phyloP scores from a whole-genome alignment of 2,329 filamentous ascomycete genomes.

The Aureobasidium sp. region DNA sequence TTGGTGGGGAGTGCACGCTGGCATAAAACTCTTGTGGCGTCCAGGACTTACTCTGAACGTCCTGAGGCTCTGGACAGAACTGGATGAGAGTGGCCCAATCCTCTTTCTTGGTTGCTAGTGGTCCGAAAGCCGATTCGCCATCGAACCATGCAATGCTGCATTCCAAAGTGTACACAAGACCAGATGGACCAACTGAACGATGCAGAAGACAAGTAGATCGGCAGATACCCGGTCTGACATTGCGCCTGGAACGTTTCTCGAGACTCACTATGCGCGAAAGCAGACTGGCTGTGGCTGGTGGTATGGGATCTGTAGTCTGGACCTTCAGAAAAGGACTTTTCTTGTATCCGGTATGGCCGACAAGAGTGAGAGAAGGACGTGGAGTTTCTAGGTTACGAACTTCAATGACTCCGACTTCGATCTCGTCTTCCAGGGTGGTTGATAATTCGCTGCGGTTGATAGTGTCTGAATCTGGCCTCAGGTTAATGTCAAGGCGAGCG shows the following conservation, averaged over 20 bases:
- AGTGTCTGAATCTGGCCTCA: not conserved
- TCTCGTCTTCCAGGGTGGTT: not conserved
- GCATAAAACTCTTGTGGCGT: conserved; percentile 72
- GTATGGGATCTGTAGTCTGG: not conserved
- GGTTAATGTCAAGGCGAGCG: conserved; percentile 11
- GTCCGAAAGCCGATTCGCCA: conserved; percentile 34
- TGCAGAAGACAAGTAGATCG: conserved; percentile 12
- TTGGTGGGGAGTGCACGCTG: conserved; percentile 68
- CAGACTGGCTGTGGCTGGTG: not conserved
- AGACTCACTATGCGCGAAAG: conserved; percentile 9
- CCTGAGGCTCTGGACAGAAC: conserved; percentile 28
- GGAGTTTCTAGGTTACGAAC: not conserved
- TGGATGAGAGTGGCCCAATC: conserved; percentile 21
- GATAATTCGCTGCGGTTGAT: not conserved
- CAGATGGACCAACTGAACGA: conserved; percentile 1
- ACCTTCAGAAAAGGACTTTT: not conserved
- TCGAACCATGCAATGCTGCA: conserved; percentile 33
- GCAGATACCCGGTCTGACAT: conserved; percentile 3
- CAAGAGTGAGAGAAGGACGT: not conserved
- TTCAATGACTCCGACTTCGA: conserved; percentile 6
- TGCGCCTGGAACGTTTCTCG: conserved; percentile 16
- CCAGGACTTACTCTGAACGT: conserved; percentile 36
- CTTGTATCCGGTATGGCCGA: conserved; percentile 8
- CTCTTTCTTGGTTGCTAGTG: conserved; percentile 27
- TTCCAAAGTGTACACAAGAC: conserved; percentile 15